These are phyloP conservation scores for Ophiostoma sp. DNA, from an alignment of 2,329 filamentous ascomycete species.

Conservation along the genomic window DNA sequence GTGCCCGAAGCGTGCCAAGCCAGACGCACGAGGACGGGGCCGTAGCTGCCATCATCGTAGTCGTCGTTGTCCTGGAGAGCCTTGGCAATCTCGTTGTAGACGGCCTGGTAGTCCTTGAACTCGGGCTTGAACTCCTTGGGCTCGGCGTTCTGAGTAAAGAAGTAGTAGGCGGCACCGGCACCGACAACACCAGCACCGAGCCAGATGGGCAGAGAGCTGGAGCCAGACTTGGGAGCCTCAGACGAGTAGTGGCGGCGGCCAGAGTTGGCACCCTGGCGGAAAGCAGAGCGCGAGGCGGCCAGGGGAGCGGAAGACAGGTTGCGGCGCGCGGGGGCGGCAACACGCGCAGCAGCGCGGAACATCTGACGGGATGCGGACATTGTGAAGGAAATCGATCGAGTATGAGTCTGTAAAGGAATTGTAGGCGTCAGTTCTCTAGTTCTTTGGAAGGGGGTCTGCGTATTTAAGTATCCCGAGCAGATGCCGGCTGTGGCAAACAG, in stretches of 20 bases:
- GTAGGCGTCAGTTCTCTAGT: background rate
- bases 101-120: conserved; percentile 87
- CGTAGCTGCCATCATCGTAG: conserved; percentile 95
- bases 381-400: conserved; percentile 22
- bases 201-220: conserved; percentile 47
- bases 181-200: conserved; percentile 55
- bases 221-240: conserved; percentile 49
- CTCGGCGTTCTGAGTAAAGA: conserved; percentile 52
- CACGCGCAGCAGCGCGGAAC: conserved; percentile 55
- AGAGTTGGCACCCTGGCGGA: conserved; percentile 56
- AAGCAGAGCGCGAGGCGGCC: conserved; percentile 57
- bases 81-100: conserved; percentile 81
- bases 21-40: conserved; percentile 81
- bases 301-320: conserved; percentile 50
- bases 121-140: conserved; percentile 64
- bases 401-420: background rate
- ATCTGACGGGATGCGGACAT: conserved; percentile 50
- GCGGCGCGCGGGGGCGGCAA: conserved; percentile 35
- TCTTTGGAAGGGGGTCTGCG: background rate
- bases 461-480: background rate
- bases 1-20: conserved; percentile 95
- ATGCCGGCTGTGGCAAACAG: background rate
- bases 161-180: conserved; percentile 61
- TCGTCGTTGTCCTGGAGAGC: conserved; percentile 82
- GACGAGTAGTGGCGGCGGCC: conserved; percentile 77